Conservation (phyloP, 73 alveolate genomes). For the Tetrahymena malaccensis region DNA sequence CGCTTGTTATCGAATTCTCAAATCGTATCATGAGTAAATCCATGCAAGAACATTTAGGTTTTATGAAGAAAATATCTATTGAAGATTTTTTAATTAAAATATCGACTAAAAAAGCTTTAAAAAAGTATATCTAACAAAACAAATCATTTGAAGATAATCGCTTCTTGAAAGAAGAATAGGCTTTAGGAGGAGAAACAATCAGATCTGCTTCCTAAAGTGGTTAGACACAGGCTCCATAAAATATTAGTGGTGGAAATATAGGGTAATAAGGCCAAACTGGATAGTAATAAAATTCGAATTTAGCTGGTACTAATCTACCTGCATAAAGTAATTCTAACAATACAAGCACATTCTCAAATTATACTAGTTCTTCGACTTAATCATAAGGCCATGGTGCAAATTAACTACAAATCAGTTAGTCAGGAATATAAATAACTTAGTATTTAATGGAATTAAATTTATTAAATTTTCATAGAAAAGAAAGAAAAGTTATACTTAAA, state of each 20-base stretch:
- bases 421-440: not conserved
- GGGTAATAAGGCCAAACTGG: not conserved
- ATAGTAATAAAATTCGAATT: not conserved
- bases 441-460: not conserved
- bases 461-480: not conserved
- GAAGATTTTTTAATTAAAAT: not conserved
- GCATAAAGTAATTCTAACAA: not conserved
- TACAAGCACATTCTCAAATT: not conserved
- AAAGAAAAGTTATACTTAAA: not conserved
- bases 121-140: not conserved
- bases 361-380: not conserved
- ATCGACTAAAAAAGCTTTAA: not conserved
- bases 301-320: not conserved
- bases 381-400: not conserved
- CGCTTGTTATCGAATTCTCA: not conserved
- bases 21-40: not conserved
- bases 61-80: not conserved
- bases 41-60: not conserved
- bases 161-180: not conserved
- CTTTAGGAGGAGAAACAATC: not conserved
- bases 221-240: not conserved
- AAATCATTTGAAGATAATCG: not conserved
- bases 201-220: not conserved
- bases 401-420: not conserved
- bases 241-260: not conserved